phyloP scores from a whole-genome alignment of 257 asterid genomes.

The Solanum ossicruentum region DNA sequence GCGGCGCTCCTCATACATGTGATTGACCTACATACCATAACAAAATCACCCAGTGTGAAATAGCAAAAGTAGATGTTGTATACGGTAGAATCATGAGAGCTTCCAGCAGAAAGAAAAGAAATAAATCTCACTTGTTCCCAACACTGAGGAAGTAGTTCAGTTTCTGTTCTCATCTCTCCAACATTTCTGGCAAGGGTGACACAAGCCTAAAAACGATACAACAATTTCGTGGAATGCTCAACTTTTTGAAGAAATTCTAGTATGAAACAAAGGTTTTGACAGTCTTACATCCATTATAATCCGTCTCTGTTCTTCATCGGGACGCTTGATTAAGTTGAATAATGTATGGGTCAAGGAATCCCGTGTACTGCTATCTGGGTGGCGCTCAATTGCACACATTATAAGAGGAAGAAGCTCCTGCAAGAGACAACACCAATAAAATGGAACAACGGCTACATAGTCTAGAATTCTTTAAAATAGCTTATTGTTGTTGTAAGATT shows the following conservation, averaged over 20 bases:
- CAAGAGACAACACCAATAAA: constrained; percentile 2
- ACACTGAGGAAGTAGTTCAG: constrained; percentile 96
- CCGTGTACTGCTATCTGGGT: constrained; percentile 72
- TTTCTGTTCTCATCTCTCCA: constrained; percentile 93
- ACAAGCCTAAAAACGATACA: constrained; percentile 61
- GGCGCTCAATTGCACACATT: constrained; percentile 99
- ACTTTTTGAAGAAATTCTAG: background rate
- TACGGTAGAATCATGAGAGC: background rate
- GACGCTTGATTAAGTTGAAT: constrained; percentile 96
- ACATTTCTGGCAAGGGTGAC: constrained; percentile 90
- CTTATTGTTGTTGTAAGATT: background rate
- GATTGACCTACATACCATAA: constrained; percentile 64
- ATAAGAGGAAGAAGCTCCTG: constrained; percentile 98
- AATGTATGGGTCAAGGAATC: constrained; percentile 98
- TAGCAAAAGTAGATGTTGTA: background rate
- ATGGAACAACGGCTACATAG: background rate
- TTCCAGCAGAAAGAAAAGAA: background rate
- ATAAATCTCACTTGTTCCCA: constrained; percentile 88
- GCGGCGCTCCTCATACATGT: constrained; percentile 97
- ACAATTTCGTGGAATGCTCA: constrained; percentile 2
- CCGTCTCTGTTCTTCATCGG: constrained; percentile 94
- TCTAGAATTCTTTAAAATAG: background rate
- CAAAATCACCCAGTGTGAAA: background rate
- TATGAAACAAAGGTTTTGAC: background rate
- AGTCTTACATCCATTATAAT: constrained; percentile 93